phyloP scores from a whole-genome alignment of 148 eudicot genomes.

The Camellia sinensis region DNA sequence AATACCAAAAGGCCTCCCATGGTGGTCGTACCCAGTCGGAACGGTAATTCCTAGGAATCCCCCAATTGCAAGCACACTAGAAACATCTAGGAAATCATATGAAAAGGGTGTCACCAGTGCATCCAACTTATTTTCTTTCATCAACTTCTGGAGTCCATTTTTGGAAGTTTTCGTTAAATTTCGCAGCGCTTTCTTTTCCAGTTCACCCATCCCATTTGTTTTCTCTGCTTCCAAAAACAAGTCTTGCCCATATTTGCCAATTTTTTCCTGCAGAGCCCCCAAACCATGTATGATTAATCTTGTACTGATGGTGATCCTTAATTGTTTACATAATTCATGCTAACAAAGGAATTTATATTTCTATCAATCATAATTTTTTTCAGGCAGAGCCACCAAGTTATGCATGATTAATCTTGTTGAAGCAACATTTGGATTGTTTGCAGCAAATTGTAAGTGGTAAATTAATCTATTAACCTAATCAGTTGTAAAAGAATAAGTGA shows the following conservation, averaged over 20 bases:
- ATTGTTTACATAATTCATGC: too few species aligned
- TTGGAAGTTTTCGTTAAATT: constrained; percentile 15
- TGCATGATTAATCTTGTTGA: too few species aligned
- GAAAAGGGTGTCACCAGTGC: constrained; percentile 40
- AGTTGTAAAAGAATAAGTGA: too few species aligned
- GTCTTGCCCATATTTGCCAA: constrained; percentile 38
- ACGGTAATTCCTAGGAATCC: constrained; percentile 37
- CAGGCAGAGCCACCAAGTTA: too few species aligned
- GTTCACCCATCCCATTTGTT: constrained; percentile 37
- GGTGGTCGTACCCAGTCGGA: constrained; percentile 2
- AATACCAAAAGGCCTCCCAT: not conserved
- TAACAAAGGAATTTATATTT: too few species aligned
- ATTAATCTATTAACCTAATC: too few species aligned
- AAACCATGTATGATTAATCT: not conserved
- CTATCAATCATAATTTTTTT: too few species aligned
- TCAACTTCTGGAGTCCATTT: constrained; percentile 51
- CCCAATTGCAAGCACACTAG: constrained; percentile 39
- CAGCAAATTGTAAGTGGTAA: too few species aligned
- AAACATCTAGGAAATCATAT: not conserved
- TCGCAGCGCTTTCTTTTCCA: constrained; percentile 20
- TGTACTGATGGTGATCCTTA: too few species aligned
- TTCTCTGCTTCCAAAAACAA: constrained; percentile 32
- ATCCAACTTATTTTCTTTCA: constrained; percentile 44
- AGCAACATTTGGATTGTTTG: too few species aligned
- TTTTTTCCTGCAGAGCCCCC: constrained; percentile 37